These are phyloP conservation scores for Boletus tylopilopsis DNA, from an alignment of 768 basidiomycete species.

Conservation along the genomic window DNA sequence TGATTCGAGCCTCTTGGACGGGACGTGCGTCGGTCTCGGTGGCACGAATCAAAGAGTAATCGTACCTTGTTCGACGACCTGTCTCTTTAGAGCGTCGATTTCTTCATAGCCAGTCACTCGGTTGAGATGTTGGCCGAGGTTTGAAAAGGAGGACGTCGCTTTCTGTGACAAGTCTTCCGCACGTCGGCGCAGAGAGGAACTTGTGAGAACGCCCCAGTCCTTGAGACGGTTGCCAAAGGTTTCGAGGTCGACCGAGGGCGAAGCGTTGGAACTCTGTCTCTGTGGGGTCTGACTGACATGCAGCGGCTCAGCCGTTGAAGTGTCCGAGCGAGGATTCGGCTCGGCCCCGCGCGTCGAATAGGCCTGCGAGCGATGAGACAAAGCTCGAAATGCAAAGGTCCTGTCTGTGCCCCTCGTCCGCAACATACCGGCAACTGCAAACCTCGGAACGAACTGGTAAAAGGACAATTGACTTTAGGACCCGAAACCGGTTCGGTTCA, in stretches of 20 bases:
- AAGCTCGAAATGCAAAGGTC: conserved; percentile 3
- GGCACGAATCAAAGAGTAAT: too few relatives aligned
- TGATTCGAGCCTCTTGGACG: conserved; percentile 67
- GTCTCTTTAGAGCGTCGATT: conserved; percentile 76
- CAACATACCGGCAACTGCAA: conserved; percentile 18
- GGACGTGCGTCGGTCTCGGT: conserved; percentile 10
- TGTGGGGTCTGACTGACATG: neutral
- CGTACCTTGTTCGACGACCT: conserved; percentile 80
- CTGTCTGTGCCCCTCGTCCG: conserved; percentile 6
- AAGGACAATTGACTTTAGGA: neutral
- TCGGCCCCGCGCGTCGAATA: conserved; percentile 6
- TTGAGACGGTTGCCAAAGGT: conserved; percentile 36
- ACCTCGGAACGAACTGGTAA: too few relatives aligned
- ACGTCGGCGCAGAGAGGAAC: conserved; percentile 40
- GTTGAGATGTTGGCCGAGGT: conserved; percentile 78
- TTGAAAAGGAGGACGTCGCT: conserved; percentile 60
- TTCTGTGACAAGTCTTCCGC: conserved; percentile 55
- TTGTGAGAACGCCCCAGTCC: conserved; percentile 43
- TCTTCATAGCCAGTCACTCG: conserved; percentile 88
- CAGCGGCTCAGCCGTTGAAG: neutral
- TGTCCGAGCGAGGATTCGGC: neutral
- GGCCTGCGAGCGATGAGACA: conserved; percentile 11
- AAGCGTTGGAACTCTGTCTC: neutral
- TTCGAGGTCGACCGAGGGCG: conserved; percentile 20
- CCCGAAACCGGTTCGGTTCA: neutral